Base-by-base conservation (phyloP, 2,329 filamentous ascomycete genomes). In the Colletotrichum liaoningense region DNA sequence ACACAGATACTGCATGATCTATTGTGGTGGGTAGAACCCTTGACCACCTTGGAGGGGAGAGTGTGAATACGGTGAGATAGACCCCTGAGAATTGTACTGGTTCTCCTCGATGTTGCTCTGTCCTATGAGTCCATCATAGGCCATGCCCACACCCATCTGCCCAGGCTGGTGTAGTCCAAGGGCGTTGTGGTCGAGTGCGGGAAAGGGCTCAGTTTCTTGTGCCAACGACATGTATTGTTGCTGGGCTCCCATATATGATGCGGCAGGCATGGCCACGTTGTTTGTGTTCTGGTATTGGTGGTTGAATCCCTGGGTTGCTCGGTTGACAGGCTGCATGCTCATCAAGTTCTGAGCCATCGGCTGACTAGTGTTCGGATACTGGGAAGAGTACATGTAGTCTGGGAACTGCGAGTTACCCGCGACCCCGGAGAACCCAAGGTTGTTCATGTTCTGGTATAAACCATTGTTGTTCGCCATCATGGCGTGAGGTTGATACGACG, bases 31-130 rank as follows among this genome's bases (percentile, higher is more conserved):
- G 70, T 84, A 86, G 75, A 84, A 85, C 22, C 78, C 77, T 1
- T 77, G 79, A 54, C 82, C 81, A 14, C 78, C 79, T 69, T 79
- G 82, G 56, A 84, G 80, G 5, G 85, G 85, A 11, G 85, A 86
- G 56, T 81, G 83, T 2, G 79, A 77, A 72, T 83, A 87, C 0
- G 85, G 84, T 42, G 86, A 86, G 14, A 81, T 81, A 2, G 84
- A 86, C 7, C 85, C 84, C 46, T 83, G 82, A 22, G 81, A 81
- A 26, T 80, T 81, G 68, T 81, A 87, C 38, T 83, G 83, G 24
- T 82, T 75, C 19, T 78, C 76, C 28, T 77, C 76, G 26, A 79
- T 78, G 63, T 79, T 78, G 38, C 77, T 75, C 38, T 79, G 78
- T 60, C 81, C 79, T 30, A 81, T 76, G 66, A 82, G 75, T 55